Conservation (phyloP, 108 stramenopile species). For the Discostella stelligeroides region DNA sequence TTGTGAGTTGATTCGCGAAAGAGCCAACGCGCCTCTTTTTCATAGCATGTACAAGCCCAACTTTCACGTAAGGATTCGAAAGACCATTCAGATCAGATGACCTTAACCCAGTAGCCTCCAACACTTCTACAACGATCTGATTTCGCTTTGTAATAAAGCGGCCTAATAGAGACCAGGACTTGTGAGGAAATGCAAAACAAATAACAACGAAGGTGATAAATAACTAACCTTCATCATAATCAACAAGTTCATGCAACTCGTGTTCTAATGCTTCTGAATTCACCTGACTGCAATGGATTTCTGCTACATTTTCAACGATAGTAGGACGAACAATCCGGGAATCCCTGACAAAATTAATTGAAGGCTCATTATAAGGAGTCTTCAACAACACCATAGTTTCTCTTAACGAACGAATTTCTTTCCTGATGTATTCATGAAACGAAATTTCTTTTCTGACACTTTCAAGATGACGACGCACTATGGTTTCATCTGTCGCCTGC, state of each 20-base stretch:
- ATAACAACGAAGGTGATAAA: not conserved
- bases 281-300: not conserved
- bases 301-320: slow-evolving; percentile 31
- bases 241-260: slow-evolving; percentile 35
- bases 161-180: no score
- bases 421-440: slow-evolving; percentile 43
- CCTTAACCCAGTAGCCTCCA: slow-evolving; percentile 80
- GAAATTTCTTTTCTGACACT: slow-evolving; percentile 55
- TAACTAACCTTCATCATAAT: slow-evolving; percentile 37
- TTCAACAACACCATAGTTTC: not conserved
- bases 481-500: slow-evolving; percentile 44
- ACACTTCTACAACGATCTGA: slow-evolving; percentile 81
- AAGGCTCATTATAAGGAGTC: no score
- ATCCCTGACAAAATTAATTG: not conserved
- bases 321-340: slow-evolving; percentile 27
- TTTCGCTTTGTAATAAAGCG: slow-evolving; percentile 53
- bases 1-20: slow-evolving; percentile 46
- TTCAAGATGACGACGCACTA: slow-evolving; percentile 55
- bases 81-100: slow-evolving; percentile 64
- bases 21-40: slow-evolving; percentile 46
- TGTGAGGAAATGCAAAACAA: not conserved
- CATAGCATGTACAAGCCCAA: slow-evolving; percentile 55
- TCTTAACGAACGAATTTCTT: slow-evolving; percentile 33
- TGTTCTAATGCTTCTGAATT: slow-evolving; percentile 18
- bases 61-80: slow-evolving; percentile 81